phyloP scores from a whole-genome alignment of 345 rosid genomes.

The Salix purpurea region DNA sequence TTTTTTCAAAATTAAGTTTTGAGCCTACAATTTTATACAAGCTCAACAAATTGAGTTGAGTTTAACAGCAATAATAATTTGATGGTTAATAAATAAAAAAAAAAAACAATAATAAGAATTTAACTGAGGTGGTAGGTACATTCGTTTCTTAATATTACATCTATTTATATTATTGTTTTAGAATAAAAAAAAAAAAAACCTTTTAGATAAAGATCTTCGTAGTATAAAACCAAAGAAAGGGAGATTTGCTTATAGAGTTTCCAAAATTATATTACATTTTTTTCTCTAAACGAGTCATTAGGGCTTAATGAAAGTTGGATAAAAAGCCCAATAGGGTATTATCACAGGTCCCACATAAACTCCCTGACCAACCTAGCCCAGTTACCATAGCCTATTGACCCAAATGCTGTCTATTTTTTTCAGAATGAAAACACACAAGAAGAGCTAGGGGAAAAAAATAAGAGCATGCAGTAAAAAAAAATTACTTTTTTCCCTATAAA shows the following conservation, averaged over 20 bases:
- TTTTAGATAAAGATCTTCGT: too few relatives aligned
- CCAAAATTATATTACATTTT: neutral
- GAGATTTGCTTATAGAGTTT: neutral
- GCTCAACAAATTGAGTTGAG: too few relatives aligned
- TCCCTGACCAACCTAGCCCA: neutral
- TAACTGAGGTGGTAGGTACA: too few relatives aligned
- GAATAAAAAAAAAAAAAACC: too few relatives aligned
- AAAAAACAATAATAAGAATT: too few relatives aligned
- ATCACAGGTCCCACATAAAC: neutral
- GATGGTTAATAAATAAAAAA: too few relatives aligned
- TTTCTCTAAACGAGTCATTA: neutral
- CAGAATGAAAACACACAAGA: neutral
- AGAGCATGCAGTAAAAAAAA: neutral
- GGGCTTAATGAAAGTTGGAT: neutral
- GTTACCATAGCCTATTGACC: neutral
- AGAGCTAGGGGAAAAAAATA: neutral
- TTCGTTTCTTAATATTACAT: too few relatives aligned
- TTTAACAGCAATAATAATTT: too few relatives aligned
- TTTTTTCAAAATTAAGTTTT: too few relatives aligned
- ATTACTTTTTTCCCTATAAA: neutral
- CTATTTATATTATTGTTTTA: too few relatives aligned
- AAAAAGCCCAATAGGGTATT: neutral
- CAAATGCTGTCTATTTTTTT: neutral
- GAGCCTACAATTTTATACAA: too few relatives aligned
- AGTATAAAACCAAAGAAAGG: too few relatives aligned